Evolutionary conservation across 1,284 basidiomycete species (phyloP).

Genomic region (Leccinum subrobustum): DNA sequence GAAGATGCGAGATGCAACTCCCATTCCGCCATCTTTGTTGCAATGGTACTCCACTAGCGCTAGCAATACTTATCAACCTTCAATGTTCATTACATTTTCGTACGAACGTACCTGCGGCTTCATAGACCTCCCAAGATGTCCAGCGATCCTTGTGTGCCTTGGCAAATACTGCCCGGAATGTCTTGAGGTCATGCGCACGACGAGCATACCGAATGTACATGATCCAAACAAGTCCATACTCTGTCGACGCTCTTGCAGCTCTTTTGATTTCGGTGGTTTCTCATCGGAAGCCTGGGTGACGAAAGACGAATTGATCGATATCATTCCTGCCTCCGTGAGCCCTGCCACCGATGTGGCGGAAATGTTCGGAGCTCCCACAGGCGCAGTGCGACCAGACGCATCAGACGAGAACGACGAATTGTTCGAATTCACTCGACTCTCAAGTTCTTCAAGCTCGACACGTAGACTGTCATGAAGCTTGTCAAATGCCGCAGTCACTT

Average conservation of each 20-base stretch:
- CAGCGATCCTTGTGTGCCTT: conserved; percentile 85
- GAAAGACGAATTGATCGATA: conserved; percentile 42
- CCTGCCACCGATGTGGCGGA: conserved; percentile 15
- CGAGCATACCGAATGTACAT: conserved; percentile 85
- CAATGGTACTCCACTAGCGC: conserved; percentile 97
- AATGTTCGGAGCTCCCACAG: conserved; percentile 28
- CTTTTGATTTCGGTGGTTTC: conserved; percentile 46
- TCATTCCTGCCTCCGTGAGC: conserved; percentile 25
- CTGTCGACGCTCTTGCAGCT: conserved; percentile 62
- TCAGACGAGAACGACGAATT: conserved; percentile 41
- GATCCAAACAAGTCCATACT: conserved; percentile 70
- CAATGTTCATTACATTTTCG: conserved; percentile 3
- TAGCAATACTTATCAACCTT: conserved; percentile 32
- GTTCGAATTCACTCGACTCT: conserved; percentile 47
- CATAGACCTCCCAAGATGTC: conserved; percentile 91
- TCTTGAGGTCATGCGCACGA: conserved; percentile 52
- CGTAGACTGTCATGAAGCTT: conserved; percentile 71
- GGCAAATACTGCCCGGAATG: conserved; percentile 78
- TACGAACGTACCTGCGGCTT: conserved; percentile 76
- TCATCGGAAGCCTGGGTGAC: conserved; percentile 45
- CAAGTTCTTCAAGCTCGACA: conserved; percentile 70
- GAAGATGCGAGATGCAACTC: conserved; percentile 89
- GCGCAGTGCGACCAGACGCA: conserved; percentile 26
- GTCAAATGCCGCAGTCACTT: conserved; percentile 70
- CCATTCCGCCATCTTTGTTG: conserved; percentile 70